These are phyloP conservation scores for Annona cherimola DNA, from an alignment of 164 flowering plant species.

Conservation along the genomic window DNA sequence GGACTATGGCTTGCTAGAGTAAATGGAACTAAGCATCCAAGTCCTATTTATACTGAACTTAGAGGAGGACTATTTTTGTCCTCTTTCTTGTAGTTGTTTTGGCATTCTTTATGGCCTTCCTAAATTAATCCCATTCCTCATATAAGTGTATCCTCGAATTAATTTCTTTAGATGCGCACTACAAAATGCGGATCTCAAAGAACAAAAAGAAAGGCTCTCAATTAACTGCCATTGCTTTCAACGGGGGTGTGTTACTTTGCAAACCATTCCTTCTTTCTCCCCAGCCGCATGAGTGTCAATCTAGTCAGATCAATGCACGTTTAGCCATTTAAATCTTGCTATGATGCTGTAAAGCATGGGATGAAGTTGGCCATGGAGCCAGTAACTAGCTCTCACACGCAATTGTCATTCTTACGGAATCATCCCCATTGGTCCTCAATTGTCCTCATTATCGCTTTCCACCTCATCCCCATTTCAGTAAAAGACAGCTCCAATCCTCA, in stretches of 20 bases:
- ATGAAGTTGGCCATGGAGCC: background rate
- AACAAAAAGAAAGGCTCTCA: background rate
- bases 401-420: background rate
- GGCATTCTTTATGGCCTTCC: background rate
- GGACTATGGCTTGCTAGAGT: background rate
- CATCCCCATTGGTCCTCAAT: background rate
- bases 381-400: background rate
- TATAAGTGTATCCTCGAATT: background rate
- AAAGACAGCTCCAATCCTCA: background rate
- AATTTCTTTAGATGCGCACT: background rate
- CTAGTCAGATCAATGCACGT: slow-evolving; percentile 1
- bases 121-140: no score
- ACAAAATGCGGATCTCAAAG: background rate
- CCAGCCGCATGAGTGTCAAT: background rate
- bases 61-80: background rate
- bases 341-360: slow-evolving; percentile 6
- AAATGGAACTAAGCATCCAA: background rate
- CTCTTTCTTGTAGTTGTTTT: background rate
- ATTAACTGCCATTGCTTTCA: background rate
- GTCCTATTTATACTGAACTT: background rate
- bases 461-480: background rate
- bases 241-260: background rate
- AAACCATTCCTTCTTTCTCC: background rate
- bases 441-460: background rate
- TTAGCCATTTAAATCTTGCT: background rate